Percentiles rank a stretch among this genome's conserved stretches.
phyloP scores from a whole-genome alignment of 345 rosid species.

The Rhodamnia rubescens region DNA sequence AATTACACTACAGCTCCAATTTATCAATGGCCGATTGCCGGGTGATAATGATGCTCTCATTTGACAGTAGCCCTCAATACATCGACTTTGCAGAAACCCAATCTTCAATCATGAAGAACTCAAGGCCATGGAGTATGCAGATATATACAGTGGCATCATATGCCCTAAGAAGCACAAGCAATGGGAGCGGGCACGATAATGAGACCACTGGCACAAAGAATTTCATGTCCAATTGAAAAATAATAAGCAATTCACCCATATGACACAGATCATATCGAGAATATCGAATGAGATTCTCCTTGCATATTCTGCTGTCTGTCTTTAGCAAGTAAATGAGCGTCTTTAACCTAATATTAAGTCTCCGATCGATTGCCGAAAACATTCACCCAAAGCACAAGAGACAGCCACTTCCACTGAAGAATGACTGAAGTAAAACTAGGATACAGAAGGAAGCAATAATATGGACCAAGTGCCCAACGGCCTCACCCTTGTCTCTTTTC shows the following conservation, averaged over 20 bases:
- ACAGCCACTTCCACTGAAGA: not conserved
- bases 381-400: not conserved
- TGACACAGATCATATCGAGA: not conserved
- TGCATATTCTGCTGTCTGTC: not conserved
- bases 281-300: not conserved
- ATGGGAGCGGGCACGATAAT: accelerated
- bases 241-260: not conserved
- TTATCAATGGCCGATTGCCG: not conserved
- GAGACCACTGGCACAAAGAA: not conserved
- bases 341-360: not conserved
- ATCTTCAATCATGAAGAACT: not conserved
- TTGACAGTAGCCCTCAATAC: not conserved
- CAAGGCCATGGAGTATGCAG: not conserved
- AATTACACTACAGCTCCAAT: not conserved
- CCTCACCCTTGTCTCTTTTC: not conserved
- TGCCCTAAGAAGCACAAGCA: not conserved
- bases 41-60: not conserved
- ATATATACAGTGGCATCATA: not conserved
- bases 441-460: not conserved
- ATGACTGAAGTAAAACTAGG: not conserved
- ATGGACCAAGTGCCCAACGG: not conserved
- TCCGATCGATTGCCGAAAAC: not conserved
- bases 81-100: not conserved
- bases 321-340: not conserved
- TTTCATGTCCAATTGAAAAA: not conserved